Conservation (phyloP, 306 rosid species). For the Malus fusca region DNA sequence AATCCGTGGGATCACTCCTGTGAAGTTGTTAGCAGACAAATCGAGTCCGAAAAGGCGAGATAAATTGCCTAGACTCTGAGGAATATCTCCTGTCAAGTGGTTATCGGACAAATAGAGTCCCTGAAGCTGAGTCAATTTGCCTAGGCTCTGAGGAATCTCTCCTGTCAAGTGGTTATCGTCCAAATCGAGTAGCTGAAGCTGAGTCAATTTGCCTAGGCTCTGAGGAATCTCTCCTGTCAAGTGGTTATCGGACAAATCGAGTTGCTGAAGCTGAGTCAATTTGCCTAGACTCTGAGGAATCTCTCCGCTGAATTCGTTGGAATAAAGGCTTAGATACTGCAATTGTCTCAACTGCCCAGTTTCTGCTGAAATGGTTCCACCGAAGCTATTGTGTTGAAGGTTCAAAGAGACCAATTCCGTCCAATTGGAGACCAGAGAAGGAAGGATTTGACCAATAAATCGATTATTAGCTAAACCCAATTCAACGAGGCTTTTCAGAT, state of each 20-base stretch:
- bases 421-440: slow-evolving; percentile 44
- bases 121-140: too few species aligned
- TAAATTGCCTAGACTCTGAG: background rate
- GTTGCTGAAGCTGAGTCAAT: too few species aligned
- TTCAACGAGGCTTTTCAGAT: background rate
- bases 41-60: slow-evolving; percentile 21
- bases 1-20: background rate
- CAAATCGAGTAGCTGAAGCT: background rate
- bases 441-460: slow-evolving; percentile 34
- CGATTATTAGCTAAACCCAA: slow-evolving; percentile 19
- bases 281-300: too few species aligned
- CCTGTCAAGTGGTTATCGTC: slow-evolving; percentile 46
- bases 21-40: slow-evolving; percentile 45
- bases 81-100: slow-evolving; percentile 31
- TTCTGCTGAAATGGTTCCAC: background rate
- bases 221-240: too few species aligned
- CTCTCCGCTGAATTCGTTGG: slow-evolving; percentile 36
- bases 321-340: slow-evolving; percentile 6
- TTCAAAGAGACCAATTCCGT: slow-evolving; percentile 26
- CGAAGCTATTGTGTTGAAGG: background rate
- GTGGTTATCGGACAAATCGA: too few species aligned
- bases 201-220: background rate
- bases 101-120: slow-evolving; percentile 11
- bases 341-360: slow-evolving; percentile 11
- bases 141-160: too few species aligned